These are phyloP conservation scores for Tylopilus vinaceipallidus DNA, from an alignment of 768 basidiomycete genomes.

Conservation along the genomic window DNA sequence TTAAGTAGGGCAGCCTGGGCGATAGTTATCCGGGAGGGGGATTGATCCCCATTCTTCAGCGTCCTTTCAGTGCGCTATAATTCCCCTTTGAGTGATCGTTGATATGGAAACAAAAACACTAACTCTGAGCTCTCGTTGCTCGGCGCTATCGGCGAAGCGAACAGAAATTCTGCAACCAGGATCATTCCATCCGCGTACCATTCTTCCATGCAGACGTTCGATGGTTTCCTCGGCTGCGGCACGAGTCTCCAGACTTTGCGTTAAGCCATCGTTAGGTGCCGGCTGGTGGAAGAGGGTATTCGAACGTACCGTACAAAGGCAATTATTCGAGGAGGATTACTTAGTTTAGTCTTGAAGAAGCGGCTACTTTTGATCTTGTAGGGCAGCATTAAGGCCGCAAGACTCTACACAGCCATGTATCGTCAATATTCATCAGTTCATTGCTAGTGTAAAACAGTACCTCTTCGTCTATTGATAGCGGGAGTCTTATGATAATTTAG, in stretches of 20 bases:
- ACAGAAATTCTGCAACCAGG: slow-evolving; percentile 75
- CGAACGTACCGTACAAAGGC: slow-evolving; percentile 70
- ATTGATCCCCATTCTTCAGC: slow-evolving; percentile 57
- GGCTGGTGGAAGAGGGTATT: not conserved
- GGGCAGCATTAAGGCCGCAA: slow-evolving; percentile 64
- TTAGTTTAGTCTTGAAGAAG: slow-evolving; percentile 77
- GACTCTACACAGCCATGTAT: slow-evolving; percentile 40
- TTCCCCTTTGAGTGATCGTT: slow-evolving; percentile 2
- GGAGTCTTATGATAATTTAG: slow-evolving; percentile 43
- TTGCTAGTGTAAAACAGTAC: slow-evolving; percentile 29
- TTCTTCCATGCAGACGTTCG: slow-evolving; percentile 73
- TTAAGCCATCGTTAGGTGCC: not conserved
- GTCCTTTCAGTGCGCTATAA: slow-evolving; percentile 60
- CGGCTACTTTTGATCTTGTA: slow-evolving; percentile 72
- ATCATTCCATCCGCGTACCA: slow-evolving; percentile 80
- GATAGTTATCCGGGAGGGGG: slow-evolving; percentile 67
- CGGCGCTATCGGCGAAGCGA: slow-evolving; percentile 74
- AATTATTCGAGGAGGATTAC: slow-evolving; percentile 74
- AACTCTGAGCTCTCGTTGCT: slow-evolving; percentile 75
- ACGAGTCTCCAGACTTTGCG: slow-evolving; percentile 68
- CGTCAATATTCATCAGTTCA: not conserved
- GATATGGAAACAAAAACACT: slow-evolving; percentile 24
- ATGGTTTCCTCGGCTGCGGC: slow-evolving; percentile 73
- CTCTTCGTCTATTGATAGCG: slow-evolving; percentile 65
- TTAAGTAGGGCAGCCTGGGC: slow-evolving; percentile 78